Conservation (phyloP, 345 rosid genomes). For the Hibiscus tridactylites region DNA sequence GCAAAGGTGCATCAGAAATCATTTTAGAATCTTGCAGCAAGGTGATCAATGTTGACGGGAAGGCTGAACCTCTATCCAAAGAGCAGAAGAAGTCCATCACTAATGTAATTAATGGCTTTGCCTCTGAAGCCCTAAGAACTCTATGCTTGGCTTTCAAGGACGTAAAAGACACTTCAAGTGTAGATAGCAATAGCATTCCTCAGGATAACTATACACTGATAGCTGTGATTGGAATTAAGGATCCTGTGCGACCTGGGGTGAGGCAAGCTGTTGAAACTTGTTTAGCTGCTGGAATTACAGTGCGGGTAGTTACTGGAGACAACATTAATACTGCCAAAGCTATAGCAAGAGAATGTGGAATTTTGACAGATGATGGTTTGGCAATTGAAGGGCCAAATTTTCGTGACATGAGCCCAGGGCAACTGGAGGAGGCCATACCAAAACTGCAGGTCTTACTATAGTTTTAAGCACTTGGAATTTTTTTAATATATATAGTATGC, state of each 20-base stretch:
- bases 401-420: slow-evolving; percentile 44
- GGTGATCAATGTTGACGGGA: slow-evolving; percentile 37
- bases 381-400: slow-evolving; percentile 73
- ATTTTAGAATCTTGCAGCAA: slow-evolving; percentile 47
- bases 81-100: slow-evolving; percentile 33
- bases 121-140: slow-evolving; percentile 60
- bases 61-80: slow-evolving; percentile 32
- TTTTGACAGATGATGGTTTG: slow-evolving; percentile 50
- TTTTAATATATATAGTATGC: not conserved
- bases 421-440: slow-evolving; percentile 51
- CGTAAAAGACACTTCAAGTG: slow-evolving; percentile 30
- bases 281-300: slow-evolving; percentile 59
- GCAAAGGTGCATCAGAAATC: slow-evolving; percentile 76
- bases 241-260: slow-evolving; percentile 65
- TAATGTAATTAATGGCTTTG: slow-evolving; percentile 46
- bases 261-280: slow-evolving; percentile 60
- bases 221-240: slow-evolving; percentile 67
- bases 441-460: slow-evolving; percentile 40
- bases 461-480: not conserved
- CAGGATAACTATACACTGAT: slow-evolving; percentile 50
- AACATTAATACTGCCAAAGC: slow-evolving; percentile 69
- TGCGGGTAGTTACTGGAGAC: slow-evolving; percentile 78
- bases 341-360: slow-evolving; percentile 70
- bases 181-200: slow-evolving; percentile 34
- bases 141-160: slow-evolving; percentile 63